phyloP scores from a whole-genome alignment of 1,284 basidiomycete species.

The Amylostereum chailletii region DNA sequence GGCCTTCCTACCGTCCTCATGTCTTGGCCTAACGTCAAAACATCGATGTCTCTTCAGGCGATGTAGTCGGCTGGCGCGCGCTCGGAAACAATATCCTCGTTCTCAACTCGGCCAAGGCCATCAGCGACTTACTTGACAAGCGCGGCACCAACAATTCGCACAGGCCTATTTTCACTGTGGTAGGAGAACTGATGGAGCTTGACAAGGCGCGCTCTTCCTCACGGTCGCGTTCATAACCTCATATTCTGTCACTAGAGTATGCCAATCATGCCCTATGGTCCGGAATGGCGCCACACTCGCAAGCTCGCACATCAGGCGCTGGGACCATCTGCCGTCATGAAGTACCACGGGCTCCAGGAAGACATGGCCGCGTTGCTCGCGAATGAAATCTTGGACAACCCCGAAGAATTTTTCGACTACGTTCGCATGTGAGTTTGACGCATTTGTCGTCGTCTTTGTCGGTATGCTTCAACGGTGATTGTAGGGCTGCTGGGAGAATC shows the following conservation, averaged over 20 bases:
- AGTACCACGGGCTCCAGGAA: slow-evolving; percentile 17
- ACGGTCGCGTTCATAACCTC: not conserved
- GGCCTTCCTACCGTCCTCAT: not conserved
- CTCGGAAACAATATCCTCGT: slow-evolving; percentile 2
- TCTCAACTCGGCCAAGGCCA: slow-evolving; percentile 1
- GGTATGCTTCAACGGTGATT: not conserved
- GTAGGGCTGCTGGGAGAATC: slow-evolving; percentile 17
- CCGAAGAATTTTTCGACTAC: slow-evolving; percentile 17
- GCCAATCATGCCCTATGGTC: slow-evolving; percentile 15
- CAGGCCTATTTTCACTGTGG: slow-evolving; percentile 5
- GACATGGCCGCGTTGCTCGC: slow-evolving; percentile 11
- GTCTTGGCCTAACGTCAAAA: not conserved
- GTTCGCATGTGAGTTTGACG: slow-evolving; percentile 17
- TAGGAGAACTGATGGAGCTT: slow-evolving; percentile 6
- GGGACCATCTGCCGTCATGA: slow-evolving; percentile 14
- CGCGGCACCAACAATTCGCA: slow-evolving; percentile 5
- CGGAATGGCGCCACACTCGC: slow-evolving; percentile 18
- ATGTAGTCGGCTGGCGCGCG: slow-evolving; percentile 1
- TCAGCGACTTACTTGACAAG: slow-evolving; percentile 8
- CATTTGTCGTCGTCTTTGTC: not conserved
- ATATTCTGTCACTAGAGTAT: slow-evolving; percentile 13
- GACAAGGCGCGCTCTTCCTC: not conserved
- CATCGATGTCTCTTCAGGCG: not conserved
- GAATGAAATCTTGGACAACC: slow-evolving; percentile 11
- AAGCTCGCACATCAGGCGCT: slow-evolving; percentile 18